Evolutionary conservation across 164 flowering plant species (phyloP).

Genomic region (Piper betle): DNA sequence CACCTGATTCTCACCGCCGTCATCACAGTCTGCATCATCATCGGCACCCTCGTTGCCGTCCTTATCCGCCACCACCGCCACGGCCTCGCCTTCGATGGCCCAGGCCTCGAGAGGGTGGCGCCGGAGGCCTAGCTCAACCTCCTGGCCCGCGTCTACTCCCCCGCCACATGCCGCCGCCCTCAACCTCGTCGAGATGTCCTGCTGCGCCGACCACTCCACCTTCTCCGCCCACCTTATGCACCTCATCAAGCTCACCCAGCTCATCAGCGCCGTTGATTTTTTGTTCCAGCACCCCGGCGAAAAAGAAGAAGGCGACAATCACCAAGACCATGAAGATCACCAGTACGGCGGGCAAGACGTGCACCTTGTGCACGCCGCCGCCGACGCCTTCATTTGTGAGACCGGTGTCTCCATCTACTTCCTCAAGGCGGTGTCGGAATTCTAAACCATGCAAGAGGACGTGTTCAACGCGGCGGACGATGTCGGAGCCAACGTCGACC

Average conservation of each 20-base stretch:
- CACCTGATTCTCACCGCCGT: no score
- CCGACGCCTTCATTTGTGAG: conserved; percentile 35
- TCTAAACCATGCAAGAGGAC: conserved; percentile 36
- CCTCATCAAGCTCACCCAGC: conserved; percentile 2
- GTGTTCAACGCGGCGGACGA: conserved; percentile 47
- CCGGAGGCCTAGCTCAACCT: conserved; percentile 9
- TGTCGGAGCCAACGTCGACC: conserved; percentile 31
- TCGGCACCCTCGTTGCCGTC: background rate
- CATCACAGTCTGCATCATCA: no score
- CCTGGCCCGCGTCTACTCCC: background rate
- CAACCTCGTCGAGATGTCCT: background rate
- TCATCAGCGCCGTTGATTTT: conserved; percentile 13
- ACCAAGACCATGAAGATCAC: background rate
- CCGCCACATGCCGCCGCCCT: background rate
- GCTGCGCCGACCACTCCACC: background rate
- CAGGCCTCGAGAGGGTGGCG: no score
- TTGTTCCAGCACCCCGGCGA: conserved; percentile 34
- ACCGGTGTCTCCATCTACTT: conserved; percentile 29
- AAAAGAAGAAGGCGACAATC: conserved; percentile 43
- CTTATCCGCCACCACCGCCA: background rate
- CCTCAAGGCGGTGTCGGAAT: conserved; percentile 30
- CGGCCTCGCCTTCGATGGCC: background rate
- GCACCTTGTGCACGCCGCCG: conserved; percentile 35
- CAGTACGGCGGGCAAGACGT: conserved; percentile 44
- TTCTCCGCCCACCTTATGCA: background rate